Evolutionary conservation across 768 basidiomycete species (phyloP), one percentile per base, ranked within the genome.

Genomic region (Lactarius hatsudake): DNA sequence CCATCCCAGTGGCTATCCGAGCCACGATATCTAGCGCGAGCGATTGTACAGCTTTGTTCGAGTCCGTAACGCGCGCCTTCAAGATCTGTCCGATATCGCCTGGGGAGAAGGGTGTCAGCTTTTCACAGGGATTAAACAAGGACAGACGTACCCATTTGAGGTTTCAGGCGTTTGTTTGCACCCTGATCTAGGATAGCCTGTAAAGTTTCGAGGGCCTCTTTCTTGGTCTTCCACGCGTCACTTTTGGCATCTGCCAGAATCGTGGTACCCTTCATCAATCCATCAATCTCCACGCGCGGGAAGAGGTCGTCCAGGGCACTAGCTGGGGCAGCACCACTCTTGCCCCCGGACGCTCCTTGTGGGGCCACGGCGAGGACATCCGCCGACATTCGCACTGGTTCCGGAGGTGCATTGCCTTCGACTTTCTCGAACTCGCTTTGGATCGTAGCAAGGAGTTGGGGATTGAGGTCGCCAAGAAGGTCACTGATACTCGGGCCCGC

Each of bases 181-280:
- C 93, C 92, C 78, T 94, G 90, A 73, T 98, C 96, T 40, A 99
- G 78, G 65, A 94, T 84, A 0, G 85, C 87, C 73, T 93, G 90
- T 20, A 98, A 76, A 0, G 81, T 80, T 76, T 98, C 97, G 65
- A 98, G 81, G 3, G 93, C 95, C 73, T 98, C 96, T 76, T 99
- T 99, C 78, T 96, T 90, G 1, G 86, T 87, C 79, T 98, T 98
- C 96, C 96, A 99, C 0, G 94, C 89, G 70, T 96, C 96, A 71
- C 88, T 96, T 79, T 93, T 95, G 12, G 89, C 82, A 72, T 94
- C 93, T 2, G 87, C 81, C 18, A 97, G 77, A 57, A 96, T 89
- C 5, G 88, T 87, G 0, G 93, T 93, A 28, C 90, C 90, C 69
- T 89, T 90, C 62, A 98, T 80, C 30, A 99, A 77, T 62, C 85